Evolutionary conservation across 2,329 filamentous ascomycete species (phyloP), one percentile per base, ranked within the genome.

Genomic region (Scleromitrula shiraiana): DNA sequence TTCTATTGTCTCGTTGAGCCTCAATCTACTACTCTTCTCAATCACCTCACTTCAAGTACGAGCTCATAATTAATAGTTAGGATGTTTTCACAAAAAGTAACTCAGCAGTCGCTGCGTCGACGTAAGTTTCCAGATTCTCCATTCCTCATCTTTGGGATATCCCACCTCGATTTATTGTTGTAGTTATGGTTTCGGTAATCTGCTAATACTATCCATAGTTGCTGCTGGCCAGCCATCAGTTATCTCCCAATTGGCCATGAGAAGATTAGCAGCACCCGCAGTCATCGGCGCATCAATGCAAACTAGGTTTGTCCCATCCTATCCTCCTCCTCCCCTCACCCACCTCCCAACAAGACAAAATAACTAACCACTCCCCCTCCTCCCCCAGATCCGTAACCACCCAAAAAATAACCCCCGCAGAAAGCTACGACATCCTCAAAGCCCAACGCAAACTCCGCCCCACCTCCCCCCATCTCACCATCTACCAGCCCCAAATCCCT

Each of bases 401-500:
- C 33, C 59, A 71, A 58, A 64, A 65, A 54, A 62, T 76, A 53
- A 67, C 69, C 36, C 65, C 68, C 38, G 53, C 62, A 38, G 64
- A 72, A 50, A 69, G 65, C 54, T 59, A 71, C 59, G 58, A 72
- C 53, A 81, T 86, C 67, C 81, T 88, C 64, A 75, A 74, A 52
- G 74, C 77, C 56, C 83, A 88, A 68, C 83, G 83, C 57, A 72
- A 80, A 53, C 67, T 74, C 58, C 83, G 83, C 51, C 83, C 83
- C 54, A 72, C 83, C 60, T 71, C 82, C 42, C 83, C 83, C 42
- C 83, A 88, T 65, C 74, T 88, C 52, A 56, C 65, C 61, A 87
- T 88, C 74, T 87, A 87, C 74, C 67, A 69, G 50, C 80, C 81
- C 7, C 83, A 87, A 67, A 77, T 87, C 58, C 83, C 82, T 58